Percentiles rank a stretch among this genome's conserved stretches.
phyloP scores from a whole-genome alignment of 2,329 filamentous ascomycete species.

The Apiospora malaysiana region DNA sequence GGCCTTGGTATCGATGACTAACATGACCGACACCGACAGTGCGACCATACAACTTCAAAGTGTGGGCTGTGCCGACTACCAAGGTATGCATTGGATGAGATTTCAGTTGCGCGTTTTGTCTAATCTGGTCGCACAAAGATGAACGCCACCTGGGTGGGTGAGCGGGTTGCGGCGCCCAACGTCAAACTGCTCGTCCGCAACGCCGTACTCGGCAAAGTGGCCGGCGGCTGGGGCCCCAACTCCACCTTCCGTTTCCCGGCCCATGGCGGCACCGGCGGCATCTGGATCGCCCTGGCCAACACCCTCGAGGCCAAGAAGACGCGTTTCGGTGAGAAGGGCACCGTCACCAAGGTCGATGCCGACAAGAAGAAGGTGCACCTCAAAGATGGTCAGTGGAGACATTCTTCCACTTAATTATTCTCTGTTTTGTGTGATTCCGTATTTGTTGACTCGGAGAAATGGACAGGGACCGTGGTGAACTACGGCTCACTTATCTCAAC shows the following conservation, averaged over 20 bases:
- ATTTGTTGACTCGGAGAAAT: not conserved
- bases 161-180: conserved; percentile 96
- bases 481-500: conserved; percentile 94
- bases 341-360: conserved; percentile 86
- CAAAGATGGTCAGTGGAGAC: conserved; percentile 54
- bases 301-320: conserved; percentile 92
- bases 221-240: conserved; percentile 97
- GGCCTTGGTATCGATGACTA: not conserved
- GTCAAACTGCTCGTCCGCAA: conserved; percentile 93
- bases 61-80: conserved; percentile 97
- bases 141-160: conserved; percentile 98
- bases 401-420: not conserved
- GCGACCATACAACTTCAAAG: conserved; percentile 99
- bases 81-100: conserved; percentile 66
- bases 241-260: conserved; percentile 98
- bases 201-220: conserved; percentile 92
- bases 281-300: conserved; percentile 96
- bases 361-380: conserved; percentile 82
- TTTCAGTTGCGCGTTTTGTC: no score
- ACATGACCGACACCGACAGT: conserved; percentile 43
- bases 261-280: conserved; percentile 92
- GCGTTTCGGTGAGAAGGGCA: conserved; percentile 77
- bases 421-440: not conserved
- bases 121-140: conserved; percentile 65
- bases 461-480: conserved; percentile 77